Conservation (phyloP, 352 stramenopile genomes). For the Globisporangium rhizosaccharum region DNA sequence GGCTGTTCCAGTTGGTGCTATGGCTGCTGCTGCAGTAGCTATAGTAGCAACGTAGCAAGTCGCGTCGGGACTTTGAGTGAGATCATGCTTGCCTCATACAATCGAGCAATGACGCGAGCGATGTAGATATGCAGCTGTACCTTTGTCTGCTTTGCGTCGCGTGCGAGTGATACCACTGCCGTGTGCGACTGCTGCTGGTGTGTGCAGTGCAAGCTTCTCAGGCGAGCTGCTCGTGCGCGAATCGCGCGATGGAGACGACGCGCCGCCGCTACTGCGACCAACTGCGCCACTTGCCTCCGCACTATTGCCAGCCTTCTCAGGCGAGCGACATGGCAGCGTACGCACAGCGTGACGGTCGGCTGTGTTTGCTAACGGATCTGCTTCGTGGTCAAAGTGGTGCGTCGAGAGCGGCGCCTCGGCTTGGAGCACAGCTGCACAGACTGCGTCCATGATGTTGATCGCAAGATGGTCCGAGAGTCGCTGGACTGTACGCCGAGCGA, state of each 20-base stretch:
- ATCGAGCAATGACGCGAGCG: too few species aligned
- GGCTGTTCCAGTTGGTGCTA: not conserved
- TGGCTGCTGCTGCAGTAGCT: not conserved
- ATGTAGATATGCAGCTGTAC: not conserved
- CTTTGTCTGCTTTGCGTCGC: conserved; percentile 3
- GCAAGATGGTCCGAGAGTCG: conserved; percentile 18
- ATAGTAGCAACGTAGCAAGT: not conserved
- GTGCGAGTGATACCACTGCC: not conserved
- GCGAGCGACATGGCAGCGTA: conserved; percentile 31
- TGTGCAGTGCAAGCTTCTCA: conserved; percentile 6
- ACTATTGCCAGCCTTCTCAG: conserved; percentile 16
- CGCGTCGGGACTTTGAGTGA: too few species aligned
- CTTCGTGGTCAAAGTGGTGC: conserved; percentile 21
- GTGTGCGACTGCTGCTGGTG: not conserved
- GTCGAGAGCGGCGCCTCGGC: conserved; percentile 17
- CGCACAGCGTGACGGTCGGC: conserved; percentile 47
- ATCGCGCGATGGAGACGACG: not conserved
- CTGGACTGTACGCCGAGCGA: conserved; percentile 18
- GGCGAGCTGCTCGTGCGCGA: conserved; percentile 4
- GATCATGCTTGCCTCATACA: too few species aligned
- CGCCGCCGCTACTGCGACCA: not conserved
- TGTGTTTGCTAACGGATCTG: conserved; percentile 15
- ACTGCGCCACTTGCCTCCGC: not conserved
- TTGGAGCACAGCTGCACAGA: conserved; percentile 24
- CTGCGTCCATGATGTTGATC: conserved; percentile 33